These are phyloP conservation scores for Fusarium sp. DNA, from an alignment of 2,329 filamentous ascomycete genomes.

Conservation along the genomic window DNA sequence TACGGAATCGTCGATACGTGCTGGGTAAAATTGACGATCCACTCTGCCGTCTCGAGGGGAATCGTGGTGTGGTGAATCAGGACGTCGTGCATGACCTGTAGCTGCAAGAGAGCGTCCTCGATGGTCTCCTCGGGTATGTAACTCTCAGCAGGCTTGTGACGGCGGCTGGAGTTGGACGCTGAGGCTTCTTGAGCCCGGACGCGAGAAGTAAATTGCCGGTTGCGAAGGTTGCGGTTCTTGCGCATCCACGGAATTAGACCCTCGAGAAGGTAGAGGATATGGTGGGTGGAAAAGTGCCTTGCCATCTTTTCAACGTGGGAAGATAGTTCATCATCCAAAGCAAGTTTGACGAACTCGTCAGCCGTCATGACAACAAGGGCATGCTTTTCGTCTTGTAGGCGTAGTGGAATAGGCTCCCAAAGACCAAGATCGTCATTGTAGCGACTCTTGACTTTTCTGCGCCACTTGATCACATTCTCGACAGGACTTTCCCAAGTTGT, in stretches of 20 bases:
- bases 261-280: slow-evolving; percentile 78
- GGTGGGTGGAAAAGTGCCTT: slow-evolving; percentile 62
- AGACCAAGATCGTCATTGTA: slow-evolving; percentile 71
- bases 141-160: slow-evolving; percentile 55
- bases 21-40: slow-evolving; percentile 80
- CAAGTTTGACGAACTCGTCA: slow-evolving; percentile 73
- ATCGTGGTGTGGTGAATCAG: slow-evolving; percentile 77
- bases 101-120: slow-evolving; percentile 76
- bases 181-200: slow-evolving; percentile 62
- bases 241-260: slow-evolving; percentile 74
- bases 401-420: slow-evolving; percentile 72
- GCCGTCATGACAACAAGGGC: slow-evolving; percentile 72
- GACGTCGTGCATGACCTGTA: slow-evolving; percentile 76
- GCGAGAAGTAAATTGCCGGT: slow-evolving; percentile 74
- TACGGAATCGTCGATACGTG: slow-evolving; percentile 84
- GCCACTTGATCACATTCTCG: slow-evolving; percentile 73
- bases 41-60: slow-evolving; percentile 74
- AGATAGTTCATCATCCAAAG: slow-evolving; percentile 65
- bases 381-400: slow-evolving; percentile 68
- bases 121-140: slow-evolving; percentile 75
- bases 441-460: slow-evolving; percentile 72
- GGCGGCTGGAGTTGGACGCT: slow-evolving; percentile 46
- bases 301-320: slow-evolving; percentile 69
- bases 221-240: slow-evolving; percentile 75
- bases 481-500: slow-evolving; percentile 59